A percentile compares a stretch with the other conserved stretches of the same genome.
phyloP scores from a whole-genome alignment of 345 rosid genomes.

The Reutealis trisperma region DNA sequence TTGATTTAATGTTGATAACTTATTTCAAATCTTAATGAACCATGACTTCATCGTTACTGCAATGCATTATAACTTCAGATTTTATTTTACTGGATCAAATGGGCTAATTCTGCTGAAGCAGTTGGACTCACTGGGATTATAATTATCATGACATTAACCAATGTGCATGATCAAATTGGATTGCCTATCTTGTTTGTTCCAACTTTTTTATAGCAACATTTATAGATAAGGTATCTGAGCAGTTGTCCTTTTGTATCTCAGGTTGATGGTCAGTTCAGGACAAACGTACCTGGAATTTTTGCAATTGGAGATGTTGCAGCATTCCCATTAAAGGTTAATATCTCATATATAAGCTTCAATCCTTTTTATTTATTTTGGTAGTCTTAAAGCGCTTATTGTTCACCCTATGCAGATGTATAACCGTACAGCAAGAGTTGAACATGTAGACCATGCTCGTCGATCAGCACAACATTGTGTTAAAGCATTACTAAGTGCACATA shows the following conservation, averaged over 20 bases:
- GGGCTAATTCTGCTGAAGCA: background rate
- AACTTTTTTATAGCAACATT: background rate
- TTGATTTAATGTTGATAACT: background rate
- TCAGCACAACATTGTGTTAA: conserved; percentile 91
- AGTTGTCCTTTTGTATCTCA: conserved; percentile 29
- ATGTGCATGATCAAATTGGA: background rate
- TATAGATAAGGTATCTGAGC: background rate
- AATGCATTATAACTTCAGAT: background rate
- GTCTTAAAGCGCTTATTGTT: conserved; percentile 17
- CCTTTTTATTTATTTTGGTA: background rate
- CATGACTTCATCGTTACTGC: background rate
- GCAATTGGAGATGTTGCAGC: conserved; percentile 99
- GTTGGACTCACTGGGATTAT: background rate
- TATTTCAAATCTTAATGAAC: conserved; percentile 8
- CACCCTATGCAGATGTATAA: conserved; percentile 64
- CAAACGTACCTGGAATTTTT: conserved; percentile 84
- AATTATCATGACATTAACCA: background rate
- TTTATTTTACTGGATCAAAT: background rate
- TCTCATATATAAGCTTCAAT: conserved; percentile 22
- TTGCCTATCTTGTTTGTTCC: background rate
- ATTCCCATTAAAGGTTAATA: conserved; percentile 80
- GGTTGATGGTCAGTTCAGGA: conserved; percentile 88
- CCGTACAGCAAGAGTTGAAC: conserved; percentile 83
- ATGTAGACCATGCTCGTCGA: conserved; percentile 91
- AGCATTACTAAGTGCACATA: conserved; percentile 66